Conservation (phyloP, 768 basidiomycete genomes). For the Boletus rufocinnamomeus region DNA sequence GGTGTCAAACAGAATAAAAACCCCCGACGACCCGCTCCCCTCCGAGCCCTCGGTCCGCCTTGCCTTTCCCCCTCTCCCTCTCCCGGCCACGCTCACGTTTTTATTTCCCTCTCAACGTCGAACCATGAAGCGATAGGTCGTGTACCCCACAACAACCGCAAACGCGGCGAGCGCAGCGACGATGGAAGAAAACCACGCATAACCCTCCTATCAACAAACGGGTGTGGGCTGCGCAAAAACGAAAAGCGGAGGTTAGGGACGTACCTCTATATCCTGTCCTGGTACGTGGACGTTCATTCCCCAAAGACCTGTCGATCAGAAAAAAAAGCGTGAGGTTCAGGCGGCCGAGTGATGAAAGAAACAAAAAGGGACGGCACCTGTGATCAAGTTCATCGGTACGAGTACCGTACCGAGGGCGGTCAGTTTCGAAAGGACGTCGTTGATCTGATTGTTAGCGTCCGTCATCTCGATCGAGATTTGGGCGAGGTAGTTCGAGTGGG, state of each 20-base stretch:
- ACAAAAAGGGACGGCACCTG: constrained; percentile 50
- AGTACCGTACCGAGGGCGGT: constrained; percentile 97
- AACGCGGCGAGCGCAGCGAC: constrained; percentile 79
- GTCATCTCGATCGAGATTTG: constrained; percentile 99
- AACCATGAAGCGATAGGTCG: constrained; percentile 77
- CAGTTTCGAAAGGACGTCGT: constrained; percentile 95
- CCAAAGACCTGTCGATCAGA: constrained; percentile 68
- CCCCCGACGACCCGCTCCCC: neutral
- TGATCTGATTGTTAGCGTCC: constrained; percentile 99
- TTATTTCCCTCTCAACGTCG: constrained; percentile 28
- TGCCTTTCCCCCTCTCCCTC: too few species aligned
- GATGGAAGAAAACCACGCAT: constrained; percentile 87
- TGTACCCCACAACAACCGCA: constrained; percentile 78
- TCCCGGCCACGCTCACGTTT: too few species aligned
- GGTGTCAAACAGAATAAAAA: too few species aligned
- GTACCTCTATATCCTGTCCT: constrained; percentile 62
- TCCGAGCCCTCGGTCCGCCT: neutral
- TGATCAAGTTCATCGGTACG: constrained; percentile 96
- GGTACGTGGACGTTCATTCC: constrained; percentile 99
- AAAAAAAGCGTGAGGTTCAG: neutral
- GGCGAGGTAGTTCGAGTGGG: constrained; percentile 98
- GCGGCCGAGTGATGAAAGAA: too few species aligned
- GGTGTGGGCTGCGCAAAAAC: too few species aligned
- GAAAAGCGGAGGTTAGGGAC: neutral
- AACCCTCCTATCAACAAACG: constrained; percentile 39